phyloP scores from a whole-genome alignment of 257 asterid species.

The Primulina eburnea region DNA sequence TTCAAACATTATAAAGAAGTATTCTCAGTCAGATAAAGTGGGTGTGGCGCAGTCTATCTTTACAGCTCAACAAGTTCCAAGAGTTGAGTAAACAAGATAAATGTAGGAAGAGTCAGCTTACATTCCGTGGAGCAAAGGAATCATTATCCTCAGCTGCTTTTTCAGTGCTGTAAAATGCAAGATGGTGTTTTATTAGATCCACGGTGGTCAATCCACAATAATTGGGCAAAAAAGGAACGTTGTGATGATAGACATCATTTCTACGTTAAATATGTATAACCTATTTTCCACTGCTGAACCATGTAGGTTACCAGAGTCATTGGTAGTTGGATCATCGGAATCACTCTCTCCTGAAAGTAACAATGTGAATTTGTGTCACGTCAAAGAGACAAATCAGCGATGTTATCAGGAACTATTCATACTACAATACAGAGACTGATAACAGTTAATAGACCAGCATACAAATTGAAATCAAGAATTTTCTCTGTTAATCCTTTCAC shows the following conservation, averaged over 20 bases:
- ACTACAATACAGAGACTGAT: constrained; percentile 1
- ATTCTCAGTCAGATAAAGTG: too few relatives aligned
- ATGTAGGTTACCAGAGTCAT: constrained; percentile 49
- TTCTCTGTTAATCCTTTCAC: background rate
- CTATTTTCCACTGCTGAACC: constrained; percentile 50
- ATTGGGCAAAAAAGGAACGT: background rate
- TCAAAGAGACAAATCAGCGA: constrained; percentile 13
- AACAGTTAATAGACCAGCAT: background rate
- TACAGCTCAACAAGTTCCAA: too few relatives aligned
- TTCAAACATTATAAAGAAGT: too few relatives aligned
- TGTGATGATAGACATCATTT: constrained; percentile 8
- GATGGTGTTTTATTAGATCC: constrained; percentile 22
- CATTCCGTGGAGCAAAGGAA: constrained; percentile 52
- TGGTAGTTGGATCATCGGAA: constrained; percentile 50
- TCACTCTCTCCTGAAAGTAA: constrained; percentile 57
- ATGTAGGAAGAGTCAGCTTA: constrained; percentile 30
- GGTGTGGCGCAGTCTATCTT: too few relatives aligned
- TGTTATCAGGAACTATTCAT: background rate
- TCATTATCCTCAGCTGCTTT: constrained; percentile 38
- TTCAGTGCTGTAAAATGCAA: constrained; percentile 47
- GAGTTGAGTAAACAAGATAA: background rate
- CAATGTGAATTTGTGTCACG: constrained; percentile 7
- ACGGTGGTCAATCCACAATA: constrained; percentile 10
- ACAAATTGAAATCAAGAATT: background rate
- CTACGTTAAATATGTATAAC: constrained; percentile 32